A percentile compares a stretch with the other conserved stretches of the same genome.
Evolutionary conservation across 202 grass and related monocot genomes (phyloP).

Genomic region (Eragrostis tef): DNA sequence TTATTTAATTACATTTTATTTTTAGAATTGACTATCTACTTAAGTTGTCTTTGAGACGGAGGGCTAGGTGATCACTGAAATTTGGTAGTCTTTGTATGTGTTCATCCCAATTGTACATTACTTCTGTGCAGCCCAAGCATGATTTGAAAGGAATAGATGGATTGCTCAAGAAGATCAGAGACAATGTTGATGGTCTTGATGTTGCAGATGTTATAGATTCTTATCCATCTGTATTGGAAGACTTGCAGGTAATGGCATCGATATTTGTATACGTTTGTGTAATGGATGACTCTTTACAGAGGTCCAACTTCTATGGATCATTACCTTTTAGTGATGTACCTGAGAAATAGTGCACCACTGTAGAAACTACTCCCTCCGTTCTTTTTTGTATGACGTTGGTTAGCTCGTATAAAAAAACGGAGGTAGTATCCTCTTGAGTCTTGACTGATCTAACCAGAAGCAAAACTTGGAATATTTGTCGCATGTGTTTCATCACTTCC

Average conservation of each 20-base stretch:
- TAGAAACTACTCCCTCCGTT: too few relatives aligned
- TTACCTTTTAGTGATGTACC: neutral
- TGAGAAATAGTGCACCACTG: neutral
- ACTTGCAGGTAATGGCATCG: conserved; percentile 59
- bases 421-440: neutral
- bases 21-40: neutral
- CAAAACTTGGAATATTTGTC: neutral
- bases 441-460: neutral
- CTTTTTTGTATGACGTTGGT: too few relatives aligned
- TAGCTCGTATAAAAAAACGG: too few relatives aligned
- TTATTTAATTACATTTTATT: neutral
- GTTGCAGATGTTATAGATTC: conserved; percentile 82
- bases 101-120: conserved; percentile 19
- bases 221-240: conserved; percentile 67
- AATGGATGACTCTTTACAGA: conserved; percentile 9
- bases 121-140: conserved; percentile 63
- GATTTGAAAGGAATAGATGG: conserved; percentile 70
- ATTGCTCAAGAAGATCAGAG: conserved; percentile 60
- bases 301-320: too few relatives aligned
- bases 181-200: conserved; percentile 48
- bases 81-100: neutral
- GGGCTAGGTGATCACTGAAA: neutral
- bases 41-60: neutral
- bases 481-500: neutral
- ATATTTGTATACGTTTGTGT: conserved; percentile 3